Evolutionary conservation across 805 yeast species (phyloP).

Genomic region (Candida ulmi): DNA sequence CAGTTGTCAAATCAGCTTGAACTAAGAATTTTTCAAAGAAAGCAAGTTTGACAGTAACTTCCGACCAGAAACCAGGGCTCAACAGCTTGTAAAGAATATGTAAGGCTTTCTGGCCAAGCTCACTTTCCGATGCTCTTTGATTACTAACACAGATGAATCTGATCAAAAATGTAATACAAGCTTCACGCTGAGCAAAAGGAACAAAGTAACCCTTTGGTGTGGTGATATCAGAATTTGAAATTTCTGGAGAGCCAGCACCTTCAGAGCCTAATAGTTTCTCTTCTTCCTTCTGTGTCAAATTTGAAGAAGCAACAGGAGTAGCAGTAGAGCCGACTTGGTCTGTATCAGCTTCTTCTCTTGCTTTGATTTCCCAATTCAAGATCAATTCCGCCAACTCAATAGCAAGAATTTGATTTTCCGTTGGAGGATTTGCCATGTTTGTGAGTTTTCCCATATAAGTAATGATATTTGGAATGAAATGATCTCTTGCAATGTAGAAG

Average conservation of each 20-base stretch:
- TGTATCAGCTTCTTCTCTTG: slow-evolving; percentile 22
- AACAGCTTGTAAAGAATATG: slow-evolving; percentile 70
- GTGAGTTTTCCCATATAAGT: slow-evolving; percentile 90
- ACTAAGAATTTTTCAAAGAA: slow-evolving; percentile 86
- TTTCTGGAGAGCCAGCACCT: slow-evolving; percentile 14
- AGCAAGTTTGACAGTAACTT: slow-evolving; percentile 77
- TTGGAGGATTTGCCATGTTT: slow-evolving; percentile 65
- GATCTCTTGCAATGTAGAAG: slow-evolving; percentile 82
- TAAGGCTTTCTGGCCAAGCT: slow-evolving; percentile 74
- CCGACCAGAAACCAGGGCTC: slow-evolving; percentile 77
- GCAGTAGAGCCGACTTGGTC: slow-evolving; percentile 8
- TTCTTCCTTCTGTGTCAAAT: slow-evolving; percentile 20
- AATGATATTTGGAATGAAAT: slow-evolving; percentile 82
- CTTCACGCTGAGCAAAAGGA: slow-evolving; percentile 79
- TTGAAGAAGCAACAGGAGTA: slow-evolving; percentile 30
- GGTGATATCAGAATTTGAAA: slow-evolving; percentile 31
- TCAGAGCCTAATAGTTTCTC: slow-evolving; percentile 14
- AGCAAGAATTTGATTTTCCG: slow-evolving; percentile 80
- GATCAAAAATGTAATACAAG: slow-evolving; percentile 83
- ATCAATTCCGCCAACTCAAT: slow-evolving; percentile 86
- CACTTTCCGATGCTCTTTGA: slow-evolving; percentile 78
- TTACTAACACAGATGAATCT: slow-evolving; percentile 84
- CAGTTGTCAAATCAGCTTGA: slow-evolving; percentile 66
- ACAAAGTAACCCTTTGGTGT: slow-evolving; percentile 49
- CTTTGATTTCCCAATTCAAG: slow-evolving; percentile 74